Conservation (phyloP, 2,329 filamentous ascomycete species). For the Tolypocladium cylindrosporum region DNA sequence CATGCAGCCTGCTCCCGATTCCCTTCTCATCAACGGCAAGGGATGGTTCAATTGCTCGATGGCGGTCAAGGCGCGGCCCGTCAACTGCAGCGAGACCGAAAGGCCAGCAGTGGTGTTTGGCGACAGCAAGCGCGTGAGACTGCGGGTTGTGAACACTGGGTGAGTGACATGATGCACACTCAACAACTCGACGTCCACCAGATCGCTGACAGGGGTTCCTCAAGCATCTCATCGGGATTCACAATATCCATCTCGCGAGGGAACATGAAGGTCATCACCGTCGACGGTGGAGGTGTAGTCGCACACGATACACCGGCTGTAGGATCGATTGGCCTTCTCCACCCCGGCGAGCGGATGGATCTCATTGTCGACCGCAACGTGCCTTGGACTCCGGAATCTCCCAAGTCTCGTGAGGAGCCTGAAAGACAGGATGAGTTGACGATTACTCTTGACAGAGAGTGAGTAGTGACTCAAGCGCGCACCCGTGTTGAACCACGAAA, state of each 20-base stretch:
- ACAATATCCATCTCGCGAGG: slow-evolving; percentile 2
- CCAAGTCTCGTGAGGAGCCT: background rate
- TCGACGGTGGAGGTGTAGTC: slow-evolving; percentile 9
- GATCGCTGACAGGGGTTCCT: background rate
- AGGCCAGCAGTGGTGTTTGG: slow-evolving; percentile 4
- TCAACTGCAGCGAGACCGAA: slow-evolving; percentile 5
- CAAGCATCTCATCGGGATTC: slow-evolving; percentile 4
- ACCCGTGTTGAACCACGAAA: background rate
- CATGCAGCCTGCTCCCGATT: slow-evolving; percentile 24
- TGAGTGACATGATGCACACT: background rate
- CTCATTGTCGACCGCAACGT: slow-evolving; percentile 2
- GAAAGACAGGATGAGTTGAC: background rate
- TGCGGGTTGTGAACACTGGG: slow-evolving; percentile 11
- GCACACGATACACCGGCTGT: slow-evolving; percentile 5
- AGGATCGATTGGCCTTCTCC: slow-evolving; percentile 8
- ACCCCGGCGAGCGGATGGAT: slow-evolving; percentile 12
- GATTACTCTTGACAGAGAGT: slow-evolving; percentile 8
- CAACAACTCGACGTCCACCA: background rate
- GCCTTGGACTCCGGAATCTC: background rate
- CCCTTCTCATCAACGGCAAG: slow-evolving; percentile 28
- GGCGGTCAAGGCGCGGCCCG: slow-evolving; percentile 6
- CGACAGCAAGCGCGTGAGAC: slow-evolving; percentile 4
- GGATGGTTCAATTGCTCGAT: slow-evolving; percentile 11
- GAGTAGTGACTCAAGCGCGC: background rate
- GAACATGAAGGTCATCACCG: slow-evolving; percentile 7